Base-by-base conservation (phyloP, 345 rosid genomes). In the Firmiana major region DNA sequence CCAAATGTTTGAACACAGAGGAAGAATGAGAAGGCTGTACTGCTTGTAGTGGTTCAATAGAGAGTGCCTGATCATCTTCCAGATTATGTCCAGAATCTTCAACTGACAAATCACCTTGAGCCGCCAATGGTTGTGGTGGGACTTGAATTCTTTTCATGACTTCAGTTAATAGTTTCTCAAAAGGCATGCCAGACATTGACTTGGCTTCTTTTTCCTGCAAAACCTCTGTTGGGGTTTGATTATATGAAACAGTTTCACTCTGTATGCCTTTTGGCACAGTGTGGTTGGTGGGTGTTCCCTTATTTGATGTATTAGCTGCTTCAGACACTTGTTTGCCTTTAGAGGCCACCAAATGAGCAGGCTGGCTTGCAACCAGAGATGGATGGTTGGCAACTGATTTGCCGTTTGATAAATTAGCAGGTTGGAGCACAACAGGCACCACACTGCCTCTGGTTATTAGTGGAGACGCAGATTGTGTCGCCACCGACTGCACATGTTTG, bases 91-190 rank as follows among this genome's bases (percentile, higher is more conserved):
- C 71, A 4, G 80, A 77, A 58, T 36, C 40, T 36, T 36, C 6
- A 36, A 36, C 40, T 5, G 6, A 36, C 40, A 36, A 36, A 36
- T 36, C 78, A 40, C 80, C 58, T 76, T 85, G 74, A n/a, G 73
- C 71, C 38, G 81, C 86, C 46, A 43, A 79, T 77, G 86, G 84
- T 13, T 81, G 81, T 22, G 81, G 51, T 40, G 88, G 85, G 28
- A 57, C 79, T 81, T 85, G 85, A 77, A 79, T 73, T 79, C 88
- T 83, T 78, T 86, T 85, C 75, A 85, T 84, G 59, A 87, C 93
- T 71, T 89, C 91, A 13, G 87, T 83, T 55, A 89, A 80, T 65
- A 90, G 89, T 66, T 84, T 89, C 89, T 86, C 97, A 77, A 89
- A 89, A 36, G 89, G 93, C 77, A 75, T 82, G 57, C 78, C 79